Conservation (phyloP, 1,139 yeast genomes). For the Kluyveromyces sp. region DNA sequence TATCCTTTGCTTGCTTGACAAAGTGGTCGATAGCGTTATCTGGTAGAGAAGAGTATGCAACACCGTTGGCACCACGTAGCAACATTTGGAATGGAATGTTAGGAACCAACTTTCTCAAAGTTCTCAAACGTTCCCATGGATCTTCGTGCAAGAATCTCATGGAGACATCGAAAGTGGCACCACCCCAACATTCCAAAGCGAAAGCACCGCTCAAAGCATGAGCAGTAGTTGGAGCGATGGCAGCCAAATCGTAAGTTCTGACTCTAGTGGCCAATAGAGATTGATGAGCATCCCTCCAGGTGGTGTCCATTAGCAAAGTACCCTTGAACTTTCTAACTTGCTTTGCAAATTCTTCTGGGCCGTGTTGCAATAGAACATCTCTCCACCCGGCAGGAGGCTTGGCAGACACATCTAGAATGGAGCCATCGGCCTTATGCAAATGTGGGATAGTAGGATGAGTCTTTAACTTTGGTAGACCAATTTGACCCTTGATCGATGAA, state of each 20-base stretch:
- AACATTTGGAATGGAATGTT: conserved; percentile 99
- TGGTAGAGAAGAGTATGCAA: conserved; percentile 94
- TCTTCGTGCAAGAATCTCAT: conserved; percentile 98
- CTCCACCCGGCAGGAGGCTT: conserved; percentile 84
- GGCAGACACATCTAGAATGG: conserved; percentile 50
- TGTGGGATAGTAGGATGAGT: conserved; percentile 71
- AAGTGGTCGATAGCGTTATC: conserved; percentile 98
- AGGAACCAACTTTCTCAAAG: conserved; percentile 83
- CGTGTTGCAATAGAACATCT: conserved; percentile 71
- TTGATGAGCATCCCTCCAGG: conserved; percentile 99
- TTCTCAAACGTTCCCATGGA: conserved; percentile 95
- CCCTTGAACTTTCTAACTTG: conserved; percentile 81
- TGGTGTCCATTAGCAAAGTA: conserved; percentile 90
- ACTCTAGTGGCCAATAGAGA: conserved; percentile 96
- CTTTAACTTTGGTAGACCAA: conserved; percentile 77
- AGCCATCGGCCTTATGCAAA: conserved; percentile 49
- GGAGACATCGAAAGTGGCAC: conserved; percentile 97
- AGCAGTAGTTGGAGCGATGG: conserved; percentile 91
- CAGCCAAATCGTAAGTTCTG: conserved; percentile 82
- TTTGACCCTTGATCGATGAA: conserved; percentile 88
- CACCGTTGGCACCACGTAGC: conserved; percentile 98
- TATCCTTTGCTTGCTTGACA: conserved; percentile 86
- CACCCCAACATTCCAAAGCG: conserved; percentile 99
- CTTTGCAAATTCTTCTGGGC: conserved; percentile 84
- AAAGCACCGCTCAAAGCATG: conserved; percentile 86